Percentiles rank a stretch among this genome's conserved stretches.
These are phyloP conservation scores for Phytophthora crassamura DNA, from an alignment of 352 stramenopile species.

Conservation along the genomic window DNA sequence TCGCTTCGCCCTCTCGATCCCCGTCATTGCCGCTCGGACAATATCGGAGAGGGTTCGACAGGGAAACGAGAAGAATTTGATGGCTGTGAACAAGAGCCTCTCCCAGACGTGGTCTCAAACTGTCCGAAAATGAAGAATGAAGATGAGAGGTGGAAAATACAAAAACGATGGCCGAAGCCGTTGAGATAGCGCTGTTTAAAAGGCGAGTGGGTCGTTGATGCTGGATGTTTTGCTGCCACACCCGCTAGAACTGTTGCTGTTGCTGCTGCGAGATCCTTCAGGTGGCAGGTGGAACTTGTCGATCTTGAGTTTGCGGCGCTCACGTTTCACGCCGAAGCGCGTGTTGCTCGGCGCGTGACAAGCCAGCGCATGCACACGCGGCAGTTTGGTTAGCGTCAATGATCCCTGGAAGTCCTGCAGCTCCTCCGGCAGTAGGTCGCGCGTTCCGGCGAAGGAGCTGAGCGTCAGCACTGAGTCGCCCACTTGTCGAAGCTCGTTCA, in stretches of 20 bases:
- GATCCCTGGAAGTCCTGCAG: slow-evolving; percentile 69
- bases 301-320: slow-evolving; percentile 76
- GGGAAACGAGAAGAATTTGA: too few relatives aligned
- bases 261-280: slow-evolving; percentile 60
- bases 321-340: slow-evolving; percentile 71
- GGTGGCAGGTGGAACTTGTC: slow-evolving; percentile 82
- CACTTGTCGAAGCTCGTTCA: slow-evolving; percentile 55
- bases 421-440: slow-evolving; percentile 62
- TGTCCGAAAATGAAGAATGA: too few relatives aligned
- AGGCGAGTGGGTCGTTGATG: slow-evolving; percentile 31
- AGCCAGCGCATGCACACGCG: slow-evolving; percentile 62
- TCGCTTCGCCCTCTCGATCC: background rate
- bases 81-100: too few relatives aligned
- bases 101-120: too few relatives aligned
- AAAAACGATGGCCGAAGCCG: too few relatives aligned
- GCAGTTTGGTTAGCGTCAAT: slow-evolving; percentile 63
- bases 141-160: too few relatives aligned
- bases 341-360: slow-evolving; percentile 59
- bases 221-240: slow-evolving; percentile 9
- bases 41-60: too few relatives aligned
- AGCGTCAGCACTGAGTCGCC: slow-evolving; percentile 69
- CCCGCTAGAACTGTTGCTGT: slow-evolving; percentile 14
- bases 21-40: too few relatives aligned
- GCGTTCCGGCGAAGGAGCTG: slow-evolving; percentile 63
- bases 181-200: slow-evolving; percentile 18